Conservation (phyloP, 345 rosid genomes). For the Gossypioides kirkii region DNA sequence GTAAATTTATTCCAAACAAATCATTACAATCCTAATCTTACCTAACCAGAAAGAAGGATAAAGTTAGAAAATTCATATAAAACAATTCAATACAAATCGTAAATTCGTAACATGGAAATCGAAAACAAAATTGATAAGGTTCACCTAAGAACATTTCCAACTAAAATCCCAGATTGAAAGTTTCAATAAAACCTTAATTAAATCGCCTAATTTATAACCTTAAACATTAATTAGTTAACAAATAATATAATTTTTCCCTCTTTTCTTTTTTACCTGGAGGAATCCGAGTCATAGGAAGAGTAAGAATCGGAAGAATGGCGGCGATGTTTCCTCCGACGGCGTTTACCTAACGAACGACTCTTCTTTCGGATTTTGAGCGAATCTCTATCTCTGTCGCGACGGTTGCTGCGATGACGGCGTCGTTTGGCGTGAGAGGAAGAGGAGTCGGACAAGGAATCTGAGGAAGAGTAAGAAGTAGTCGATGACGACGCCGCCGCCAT, state of each 20-base stretch:
- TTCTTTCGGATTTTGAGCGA: constrained; percentile 72
- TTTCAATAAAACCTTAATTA: neutral
- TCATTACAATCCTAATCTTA: neutral
- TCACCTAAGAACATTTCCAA: neutral
- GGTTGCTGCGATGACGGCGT: constrained; percentile 46
- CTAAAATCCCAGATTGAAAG: neutral
- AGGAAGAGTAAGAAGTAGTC: constrained; percentile 28
- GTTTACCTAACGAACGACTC: constrained; percentile 46
- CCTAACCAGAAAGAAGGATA: neutral
- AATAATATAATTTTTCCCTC: neutral
- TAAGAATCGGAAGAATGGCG: constrained; percentile 43
- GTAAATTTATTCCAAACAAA: neutral
- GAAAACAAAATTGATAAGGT: neutral
- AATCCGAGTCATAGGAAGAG: constrained; percentile 42
- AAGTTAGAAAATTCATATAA: neutral
- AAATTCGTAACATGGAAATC: neutral
- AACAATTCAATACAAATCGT: neutral
- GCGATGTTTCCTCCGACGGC: constrained; percentile 54
- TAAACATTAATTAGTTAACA: neutral
- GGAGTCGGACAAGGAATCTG: constrained; percentile 48
- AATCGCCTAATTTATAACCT: neutral
- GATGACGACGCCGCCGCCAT: constrained; percentile 78
- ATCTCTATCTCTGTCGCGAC: constrained; percentile 40
- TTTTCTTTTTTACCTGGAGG: constrained; percentile 46
- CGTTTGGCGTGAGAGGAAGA: constrained; percentile 40